A percentile compares a stretch with the other conserved stretches of the same genome.
Conservation (phyloP, 192 early-diverging fungal species). For the Gamsiella multidivaricata region DNA sequence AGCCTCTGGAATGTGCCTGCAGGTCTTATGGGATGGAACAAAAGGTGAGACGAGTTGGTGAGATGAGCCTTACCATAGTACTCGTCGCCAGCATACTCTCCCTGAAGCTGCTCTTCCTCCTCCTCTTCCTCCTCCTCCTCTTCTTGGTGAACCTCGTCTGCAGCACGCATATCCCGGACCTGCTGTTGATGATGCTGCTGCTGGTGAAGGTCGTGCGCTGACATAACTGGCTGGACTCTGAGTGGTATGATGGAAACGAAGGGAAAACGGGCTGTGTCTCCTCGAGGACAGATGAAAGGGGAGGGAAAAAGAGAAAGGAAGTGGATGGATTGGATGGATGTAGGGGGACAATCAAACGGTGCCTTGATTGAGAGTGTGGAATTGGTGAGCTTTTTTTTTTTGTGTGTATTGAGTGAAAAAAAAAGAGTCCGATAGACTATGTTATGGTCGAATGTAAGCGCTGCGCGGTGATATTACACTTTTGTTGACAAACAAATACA, state of each 20-base stretch:
- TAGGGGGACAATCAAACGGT: too few relatives aligned
- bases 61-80: conserved; percentile 38
- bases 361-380: too few relatives aligned
- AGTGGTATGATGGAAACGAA: too few relatives aligned
- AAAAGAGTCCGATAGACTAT: too few relatives aligned
- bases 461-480: too few relatives aligned
- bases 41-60: neutral
- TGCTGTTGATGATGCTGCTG: conserved; percentile 40
- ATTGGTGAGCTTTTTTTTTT: too few relatives aligned
- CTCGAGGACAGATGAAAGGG: neutral
- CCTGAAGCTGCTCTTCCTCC: conserved; percentile 37
- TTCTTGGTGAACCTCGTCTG: conserved; percentile 25
- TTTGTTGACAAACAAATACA: too few relatives aligned
- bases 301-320: neutral
- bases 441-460: too few relatives aligned
- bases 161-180: conserved; percentile 28
- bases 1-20: too few relatives aligned
- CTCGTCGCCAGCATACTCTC: conserved; percentile 39
- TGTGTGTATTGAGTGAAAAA: too few relatives aligned
- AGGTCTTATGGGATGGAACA: neutral
- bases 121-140: conserved; percentile 46
- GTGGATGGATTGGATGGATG: neutral
- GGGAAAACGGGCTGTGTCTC: too few relatives aligned
- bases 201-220: conserved; percentile 33
- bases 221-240: too few relatives aligned